phyloP scores from a whole-genome alignment of 352 stramenopile genomes.

The Phytopythium montanum region DNA sequence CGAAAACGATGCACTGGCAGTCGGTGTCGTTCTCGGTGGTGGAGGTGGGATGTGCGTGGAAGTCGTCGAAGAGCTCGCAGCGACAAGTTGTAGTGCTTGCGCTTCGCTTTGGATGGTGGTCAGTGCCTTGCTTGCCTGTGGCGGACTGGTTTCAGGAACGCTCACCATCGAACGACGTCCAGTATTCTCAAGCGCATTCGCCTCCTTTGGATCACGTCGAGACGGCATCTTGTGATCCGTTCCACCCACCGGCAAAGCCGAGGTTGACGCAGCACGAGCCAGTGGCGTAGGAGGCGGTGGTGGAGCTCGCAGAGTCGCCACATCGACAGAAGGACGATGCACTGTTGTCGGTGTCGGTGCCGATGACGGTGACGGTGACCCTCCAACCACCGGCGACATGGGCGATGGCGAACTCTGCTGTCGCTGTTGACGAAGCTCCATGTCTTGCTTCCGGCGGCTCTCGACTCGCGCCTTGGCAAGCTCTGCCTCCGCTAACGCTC shows the following conservation, averaged over 20 bases:
- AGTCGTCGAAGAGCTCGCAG: too few species aligned
- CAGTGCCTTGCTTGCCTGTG: not conserved
- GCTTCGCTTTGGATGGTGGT: not conserved
- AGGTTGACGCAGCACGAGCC: conserved; percentile 26
- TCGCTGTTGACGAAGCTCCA: conserved; percentile 37
- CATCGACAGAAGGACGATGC: not conserved
- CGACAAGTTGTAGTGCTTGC: not conserved
- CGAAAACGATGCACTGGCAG: too few species aligned
- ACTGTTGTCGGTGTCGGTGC: too few species aligned
- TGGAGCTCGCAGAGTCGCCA: not conserved
- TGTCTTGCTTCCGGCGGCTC: conserved; percentile 50
- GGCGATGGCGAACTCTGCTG: not conserved
- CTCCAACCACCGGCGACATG: not conserved
- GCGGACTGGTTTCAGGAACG: not conserved
- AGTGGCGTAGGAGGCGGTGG: conserved; percentile 10
- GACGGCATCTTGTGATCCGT: too few species aligned
- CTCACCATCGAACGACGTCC: not conserved
- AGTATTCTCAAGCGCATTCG: too few species aligned
- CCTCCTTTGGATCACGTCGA: not conserved
- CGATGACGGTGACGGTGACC: not conserved
- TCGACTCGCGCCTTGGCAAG: conserved; percentile 68
- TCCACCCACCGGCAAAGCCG: conserved; percentile 8
- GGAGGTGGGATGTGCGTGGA: not conserved
- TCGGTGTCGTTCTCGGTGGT: not conserved
- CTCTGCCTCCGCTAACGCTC: conserved; percentile 61